A percentile compares a stretch with the other conserved stretches of the same genome.
phyloP scores from a whole-genome alignment of 192 early-diverging fungal genomes.

The Lobulomyces angularis region DNA sequence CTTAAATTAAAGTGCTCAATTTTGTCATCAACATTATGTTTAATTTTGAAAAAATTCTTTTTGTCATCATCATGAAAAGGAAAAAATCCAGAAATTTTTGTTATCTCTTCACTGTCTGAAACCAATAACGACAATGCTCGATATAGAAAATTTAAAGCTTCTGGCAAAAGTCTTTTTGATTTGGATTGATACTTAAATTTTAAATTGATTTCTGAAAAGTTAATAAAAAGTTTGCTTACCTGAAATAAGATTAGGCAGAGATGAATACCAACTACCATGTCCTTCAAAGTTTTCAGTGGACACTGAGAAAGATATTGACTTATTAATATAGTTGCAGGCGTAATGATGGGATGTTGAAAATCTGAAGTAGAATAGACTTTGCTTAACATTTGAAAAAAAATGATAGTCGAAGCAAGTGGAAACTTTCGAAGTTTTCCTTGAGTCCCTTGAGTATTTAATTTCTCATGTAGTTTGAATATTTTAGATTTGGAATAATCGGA shows the following conservation, averaged over 20 bases:
- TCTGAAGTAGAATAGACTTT: conserved; percentile 88
- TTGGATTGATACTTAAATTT: conserved; percentile 2
- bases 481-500: too few relatives aligned
- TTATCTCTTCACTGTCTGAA: conserved; percentile 20
- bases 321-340: conserved; percentile 73
- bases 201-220: conserved; percentile 7
- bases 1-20: conserved; percentile 11
- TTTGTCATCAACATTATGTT: conserved; percentile 9
- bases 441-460: conserved; percentile 42
- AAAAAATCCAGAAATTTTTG: conserved; percentile 25
- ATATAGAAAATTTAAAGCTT: conserved; percentile 30
- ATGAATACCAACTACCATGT: conserved; percentile 60
- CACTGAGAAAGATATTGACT: conserved; percentile 61
- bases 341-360: conserved; percentile 72
- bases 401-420: conserved; percentile 44
- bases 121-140: conserved; percentile 30
- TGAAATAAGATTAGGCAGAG: conserved; percentile 61
- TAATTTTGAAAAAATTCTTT: conserved; percentile 19
- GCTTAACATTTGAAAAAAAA: conserved; percentile 53
- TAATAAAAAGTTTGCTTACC: conserved; percentile 23
- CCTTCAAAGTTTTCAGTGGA: conserved; percentile 38
- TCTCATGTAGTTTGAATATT: conserved; percentile 12
- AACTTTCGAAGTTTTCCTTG: conserved; percentile 17
- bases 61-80: conserved; percentile 21
- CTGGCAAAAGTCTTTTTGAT: conserved; percentile 25